A percentile compares a stretch with the other conserved stretches of the same genome.
These are phyloP conservation scores for Aspergillus sp. DNA, from an alignment of 2,329 filamentous ascomycete genomes.

Conservation along the genomic window DNA sequence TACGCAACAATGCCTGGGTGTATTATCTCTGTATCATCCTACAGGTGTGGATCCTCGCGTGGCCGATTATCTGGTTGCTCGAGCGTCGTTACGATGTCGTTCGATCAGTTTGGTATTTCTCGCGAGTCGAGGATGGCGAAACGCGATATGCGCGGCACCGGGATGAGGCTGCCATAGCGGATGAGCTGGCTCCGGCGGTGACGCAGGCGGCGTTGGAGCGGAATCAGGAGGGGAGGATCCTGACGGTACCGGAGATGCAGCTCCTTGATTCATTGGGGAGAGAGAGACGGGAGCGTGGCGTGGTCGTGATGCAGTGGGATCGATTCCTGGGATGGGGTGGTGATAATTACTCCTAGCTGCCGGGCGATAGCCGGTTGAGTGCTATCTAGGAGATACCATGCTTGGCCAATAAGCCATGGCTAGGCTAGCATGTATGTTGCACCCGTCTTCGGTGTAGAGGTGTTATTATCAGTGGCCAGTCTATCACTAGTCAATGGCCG, in stretches of 20 bases:
- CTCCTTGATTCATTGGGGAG: slow-evolving; percentile 13
- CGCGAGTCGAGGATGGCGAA: slow-evolving; percentile 17
- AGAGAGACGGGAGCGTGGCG: slow-evolving; percentile 15
- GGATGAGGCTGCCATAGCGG: slow-evolving; percentile 32
- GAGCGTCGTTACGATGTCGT: slow-evolving; percentile 41
- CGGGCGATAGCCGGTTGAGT: background rate
- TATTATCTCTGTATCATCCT: slow-evolving; percentile 40
- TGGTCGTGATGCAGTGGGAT: slow-evolving; percentile 15
- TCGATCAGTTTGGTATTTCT: slow-evolving; percentile 34
- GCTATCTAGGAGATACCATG: background rate
- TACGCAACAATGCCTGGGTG: slow-evolving; percentile 37
- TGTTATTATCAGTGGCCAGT: background rate
- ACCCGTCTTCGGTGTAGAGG: background rate
- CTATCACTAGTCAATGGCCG: background rate
- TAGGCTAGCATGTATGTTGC: background rate
- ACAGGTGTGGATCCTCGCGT: slow-evolving; percentile 44
- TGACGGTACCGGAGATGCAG: slow-evolving; percentile 22
- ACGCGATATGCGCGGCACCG: slow-evolving; percentile 29
- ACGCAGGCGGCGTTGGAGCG: slow-evolving; percentile 39
- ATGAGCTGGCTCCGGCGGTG: slow-evolving; percentile 36
- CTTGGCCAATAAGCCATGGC: background rate
- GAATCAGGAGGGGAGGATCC: slow-evolving; percentile 19
- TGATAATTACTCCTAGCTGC: background rate
- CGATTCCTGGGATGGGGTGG: slow-evolving; percentile 15
- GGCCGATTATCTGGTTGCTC: slow-evolving; percentile 41